Conservation (phyloP, 2,329 filamentous ascomycete genomes). For the Monosporascus ibericus region DNA sequence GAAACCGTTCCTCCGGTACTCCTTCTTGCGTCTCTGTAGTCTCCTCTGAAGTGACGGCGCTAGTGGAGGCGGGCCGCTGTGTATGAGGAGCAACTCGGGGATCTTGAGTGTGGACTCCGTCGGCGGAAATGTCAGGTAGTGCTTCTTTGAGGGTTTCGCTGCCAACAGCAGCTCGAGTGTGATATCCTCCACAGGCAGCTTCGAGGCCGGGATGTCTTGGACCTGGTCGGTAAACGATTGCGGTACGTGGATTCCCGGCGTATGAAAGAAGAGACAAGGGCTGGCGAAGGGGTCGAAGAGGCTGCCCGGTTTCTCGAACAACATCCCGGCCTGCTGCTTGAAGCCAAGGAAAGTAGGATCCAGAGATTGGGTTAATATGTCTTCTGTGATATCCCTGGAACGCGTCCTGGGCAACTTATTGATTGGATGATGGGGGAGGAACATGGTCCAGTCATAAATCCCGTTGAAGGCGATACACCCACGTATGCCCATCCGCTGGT, state of each 20-base stretch:
- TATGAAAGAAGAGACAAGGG: constrained; percentile 52
- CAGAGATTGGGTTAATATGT: constrained; percentile 14
- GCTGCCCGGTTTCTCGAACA: constrained; percentile 44
- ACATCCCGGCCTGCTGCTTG: constrained; percentile 26
- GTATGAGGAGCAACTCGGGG: constrained; percentile 42
- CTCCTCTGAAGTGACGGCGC: constrained; percentile 9
- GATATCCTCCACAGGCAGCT: not conserved
- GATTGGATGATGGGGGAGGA: constrained; percentile 46
- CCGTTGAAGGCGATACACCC: constrained; percentile 53
- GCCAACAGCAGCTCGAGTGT: not conserved
- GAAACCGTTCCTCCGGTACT: constrained; percentile 35
- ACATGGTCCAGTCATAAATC: constrained; percentile 59
- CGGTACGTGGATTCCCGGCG: constrained; percentile 40
- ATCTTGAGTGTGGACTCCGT: constrained; percentile 40
- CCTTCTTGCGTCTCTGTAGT: constrained; percentile 13
- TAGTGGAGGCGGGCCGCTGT: constrained; percentile 29
- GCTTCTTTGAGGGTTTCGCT: constrained; percentile 12
- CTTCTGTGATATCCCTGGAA: constrained; percentile 9
- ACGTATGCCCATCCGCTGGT: constrained; percentile 40
- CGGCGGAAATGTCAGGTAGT: constrained; percentile 43
- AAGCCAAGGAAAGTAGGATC: constrained; percentile 32
- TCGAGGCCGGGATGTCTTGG: constrained; percentile 2
- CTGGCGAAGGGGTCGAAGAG: constrained; percentile 57
- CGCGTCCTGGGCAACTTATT: constrained; percentile 24
- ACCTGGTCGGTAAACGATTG: constrained; percentile 34